phyloP scores from a whole-genome alignment of 805 yeast genomes.

The Kregervanrija delftensis region DNA sequence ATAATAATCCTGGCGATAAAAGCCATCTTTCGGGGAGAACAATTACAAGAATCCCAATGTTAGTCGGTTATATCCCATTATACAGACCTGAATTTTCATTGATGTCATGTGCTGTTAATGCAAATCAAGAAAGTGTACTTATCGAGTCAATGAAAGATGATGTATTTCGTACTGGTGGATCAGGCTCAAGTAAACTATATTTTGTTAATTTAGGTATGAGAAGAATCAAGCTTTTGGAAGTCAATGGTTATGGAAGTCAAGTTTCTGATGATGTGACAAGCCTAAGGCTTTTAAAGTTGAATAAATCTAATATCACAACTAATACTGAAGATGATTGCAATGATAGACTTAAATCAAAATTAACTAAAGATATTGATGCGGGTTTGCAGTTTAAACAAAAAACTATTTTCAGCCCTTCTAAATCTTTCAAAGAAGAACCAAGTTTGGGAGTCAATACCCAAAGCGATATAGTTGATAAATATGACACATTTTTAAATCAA shows the following conservation, averaged over 20 bases:
- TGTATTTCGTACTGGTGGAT: slow-evolving; percentile 18
- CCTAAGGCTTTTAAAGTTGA: slow-evolving; percentile 1
- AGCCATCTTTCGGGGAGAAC: slow-evolving; percentile 1
- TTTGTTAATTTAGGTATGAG: slow-evolving; percentile 23
- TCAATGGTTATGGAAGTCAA: not conserved
- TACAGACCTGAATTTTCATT: slow-evolving; percentile 45
- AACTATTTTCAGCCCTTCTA: slow-evolving; percentile 6
- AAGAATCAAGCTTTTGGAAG: slow-evolving; percentile 19
- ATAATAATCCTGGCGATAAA: too few species aligned
- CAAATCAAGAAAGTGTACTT: slow-evolving; percentile 38
- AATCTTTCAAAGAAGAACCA: not conserved
- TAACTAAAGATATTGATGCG: slow-evolving; percentile 2
- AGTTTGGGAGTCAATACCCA: not conserved
- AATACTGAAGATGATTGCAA: not conserved
- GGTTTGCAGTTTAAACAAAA: slow-evolving; percentile 5
- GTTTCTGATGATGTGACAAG: not conserved
- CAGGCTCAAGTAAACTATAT: slow-evolving; percentile 11
- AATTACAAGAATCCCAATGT: slow-evolving; percentile 17
- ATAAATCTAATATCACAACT: slow-evolving; percentile 3
- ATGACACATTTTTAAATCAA: slow-evolving; percentile 14
- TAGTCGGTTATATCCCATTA: slow-evolving; percentile 38
- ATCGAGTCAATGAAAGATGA: slow-evolving; percentile 43
- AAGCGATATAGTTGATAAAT: slow-evolving; percentile 7
- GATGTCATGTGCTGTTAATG: slow-evolving; percentile 43
- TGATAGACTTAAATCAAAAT: slow-evolving; percentile 1